Percentiles rank a stretch among this genome's conserved stretches.
Conservation (phyloP, 306 rosid genomes). For the Herpetospermum pedunculosum region DNA sequence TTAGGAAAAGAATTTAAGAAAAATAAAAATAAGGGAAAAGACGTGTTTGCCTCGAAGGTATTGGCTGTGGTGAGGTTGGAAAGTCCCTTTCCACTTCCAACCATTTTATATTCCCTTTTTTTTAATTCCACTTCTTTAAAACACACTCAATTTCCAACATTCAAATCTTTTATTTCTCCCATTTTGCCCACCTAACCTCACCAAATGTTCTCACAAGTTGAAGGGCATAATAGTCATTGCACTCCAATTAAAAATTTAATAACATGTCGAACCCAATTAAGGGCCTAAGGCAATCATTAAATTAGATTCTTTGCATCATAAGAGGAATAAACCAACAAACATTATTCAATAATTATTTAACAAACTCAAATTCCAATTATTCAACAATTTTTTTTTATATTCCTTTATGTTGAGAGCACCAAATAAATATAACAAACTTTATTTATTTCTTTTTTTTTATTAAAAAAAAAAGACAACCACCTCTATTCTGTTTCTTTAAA, state of each 20-base stretch:
- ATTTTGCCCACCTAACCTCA: conserved; percentile 18
- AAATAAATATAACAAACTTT: not conserved
- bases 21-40: not conserved
- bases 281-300: conserved; percentile 42
- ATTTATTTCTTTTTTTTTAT: not conserved
- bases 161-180: not conserved
- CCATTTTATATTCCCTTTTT: conserved; percentile 26
- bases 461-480: not conserved
- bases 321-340: not conserved
- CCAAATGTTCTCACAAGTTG: not conserved
- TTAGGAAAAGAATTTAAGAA: not conserved
- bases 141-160: conserved; percentile 23
- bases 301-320: not conserved
- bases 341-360: not conserved
- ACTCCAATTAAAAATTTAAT: not conserved
- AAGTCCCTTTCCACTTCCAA: conserved; percentile 62
- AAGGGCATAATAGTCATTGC: conserved; percentile 13
- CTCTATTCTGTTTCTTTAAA: not conserved
- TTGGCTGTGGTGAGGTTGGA: conserved; percentile 74
- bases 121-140: conserved; percentile 9
- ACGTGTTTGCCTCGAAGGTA: conserved; percentile 28
- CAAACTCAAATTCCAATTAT: not conserved
- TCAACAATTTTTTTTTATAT: not conserved
- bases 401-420: not conserved
- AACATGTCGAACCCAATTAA: not conserved